phyloP scores from a whole-genome alignment of 179 eudicot species.

The Nepenthes alata region DNA sequence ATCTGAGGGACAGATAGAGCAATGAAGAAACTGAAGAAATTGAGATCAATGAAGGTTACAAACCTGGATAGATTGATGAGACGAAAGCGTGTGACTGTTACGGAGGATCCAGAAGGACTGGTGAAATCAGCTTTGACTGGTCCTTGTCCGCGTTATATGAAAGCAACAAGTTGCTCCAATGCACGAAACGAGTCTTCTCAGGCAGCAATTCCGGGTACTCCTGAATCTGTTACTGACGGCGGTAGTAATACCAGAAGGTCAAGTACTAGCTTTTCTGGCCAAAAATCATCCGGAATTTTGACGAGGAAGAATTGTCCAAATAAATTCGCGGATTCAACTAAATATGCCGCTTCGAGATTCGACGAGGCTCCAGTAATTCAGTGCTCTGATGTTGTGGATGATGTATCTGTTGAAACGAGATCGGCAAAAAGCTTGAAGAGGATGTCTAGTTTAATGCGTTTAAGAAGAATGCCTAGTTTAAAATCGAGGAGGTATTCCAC shows the following conservation, averaged over 20 bases:
- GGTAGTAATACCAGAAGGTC: neutral
- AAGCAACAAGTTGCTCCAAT: slow-evolving; percentile 28
- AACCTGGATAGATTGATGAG: slow-evolving; percentile 22
- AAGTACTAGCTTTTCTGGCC: neutral
- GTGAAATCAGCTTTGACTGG: slow-evolving; percentile 3
- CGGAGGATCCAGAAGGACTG: slow-evolving; percentile 14
- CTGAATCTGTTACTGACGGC: neutral
- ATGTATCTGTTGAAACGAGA: slow-evolving; percentile 12
- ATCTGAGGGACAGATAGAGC: slow-evolving; percentile 22
- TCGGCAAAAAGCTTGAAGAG: slow-evolving; percentile 18
- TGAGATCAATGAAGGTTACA: slow-evolving; percentile 42
- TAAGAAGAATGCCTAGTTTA: slow-evolving; percentile 23
- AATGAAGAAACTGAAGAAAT: slow-evolving; percentile 33
- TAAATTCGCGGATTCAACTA: too few species aligned
- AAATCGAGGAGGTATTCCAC: slow-evolving; percentile 22
- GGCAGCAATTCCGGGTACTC: slow-evolving; percentile 12
- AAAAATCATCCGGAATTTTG: neutral
- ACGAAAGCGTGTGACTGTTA: slow-evolving; percentile 9
- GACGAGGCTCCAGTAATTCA: slow-evolving; percentile 8
- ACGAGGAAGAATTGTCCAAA: too few species aligned
- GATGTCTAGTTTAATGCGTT: slow-evolving; percentile 14
- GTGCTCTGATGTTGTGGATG: slow-evolving; percentile 14
- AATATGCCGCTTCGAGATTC: slow-evolving; percentile 1
- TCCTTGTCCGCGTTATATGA: slow-evolving; percentile 31
- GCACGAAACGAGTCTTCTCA: slow-evolving; percentile 25